Evolutionary conservation across 176 grass and related monocot species (phyloP).

Genomic region (Aechmea fasciata): DNA sequence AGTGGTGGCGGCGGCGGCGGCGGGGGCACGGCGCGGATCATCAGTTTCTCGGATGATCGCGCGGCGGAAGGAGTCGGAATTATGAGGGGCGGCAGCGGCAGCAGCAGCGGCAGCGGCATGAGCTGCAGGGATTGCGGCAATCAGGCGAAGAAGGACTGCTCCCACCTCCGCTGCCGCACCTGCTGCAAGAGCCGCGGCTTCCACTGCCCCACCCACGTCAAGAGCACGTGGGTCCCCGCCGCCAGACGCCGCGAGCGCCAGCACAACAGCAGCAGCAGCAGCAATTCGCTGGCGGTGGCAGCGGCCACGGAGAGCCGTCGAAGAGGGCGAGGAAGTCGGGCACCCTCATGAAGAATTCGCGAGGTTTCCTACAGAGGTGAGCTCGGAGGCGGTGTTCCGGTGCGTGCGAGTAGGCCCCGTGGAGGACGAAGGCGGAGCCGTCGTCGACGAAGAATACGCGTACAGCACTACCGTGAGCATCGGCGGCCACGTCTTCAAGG

Average conservation of each 20-base stretch:
- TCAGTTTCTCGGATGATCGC: no score
- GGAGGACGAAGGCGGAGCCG: slow-evolving; percentile 16
- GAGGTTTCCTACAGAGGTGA: slow-evolving; percentile 60
- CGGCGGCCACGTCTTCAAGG: slow-evolving; percentile 81
- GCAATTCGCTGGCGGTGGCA: background rate
- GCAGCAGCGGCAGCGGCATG: slow-evolving; percentile 4
- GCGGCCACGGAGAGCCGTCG: no score
- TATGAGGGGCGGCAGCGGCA: slow-evolving; percentile 11
- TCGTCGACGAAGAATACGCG: slow-evolving; percentile 48
- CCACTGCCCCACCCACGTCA: slow-evolving; percentile 66
- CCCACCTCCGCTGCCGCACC: slow-evolving; percentile 55
- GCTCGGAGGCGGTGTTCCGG: slow-evolving; percentile 68
- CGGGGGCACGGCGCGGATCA: no score
- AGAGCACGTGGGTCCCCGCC: slow-evolving; percentile 85
- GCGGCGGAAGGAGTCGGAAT: no score
- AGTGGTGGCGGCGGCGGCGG: no score
- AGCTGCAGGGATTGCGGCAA: slow-evolving; percentile 83
- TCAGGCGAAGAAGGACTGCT: slow-evolving; percentile 85
- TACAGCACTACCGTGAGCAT: slow-evolving; percentile 82
- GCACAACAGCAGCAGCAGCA: slow-evolving; percentile 6
- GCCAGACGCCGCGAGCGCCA: slow-evolving; percentile 56
- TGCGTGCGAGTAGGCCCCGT: slow-evolving; percentile 80
- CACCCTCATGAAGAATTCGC: slow-evolving; percentile 36
- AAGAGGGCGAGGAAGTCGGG: no score
- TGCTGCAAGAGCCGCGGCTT: slow-evolving; percentile 86